phyloP scores from a whole-genome alignment of 2,329 filamentous ascomycete species.

The Cordyceps fumosorosea region DNA sequence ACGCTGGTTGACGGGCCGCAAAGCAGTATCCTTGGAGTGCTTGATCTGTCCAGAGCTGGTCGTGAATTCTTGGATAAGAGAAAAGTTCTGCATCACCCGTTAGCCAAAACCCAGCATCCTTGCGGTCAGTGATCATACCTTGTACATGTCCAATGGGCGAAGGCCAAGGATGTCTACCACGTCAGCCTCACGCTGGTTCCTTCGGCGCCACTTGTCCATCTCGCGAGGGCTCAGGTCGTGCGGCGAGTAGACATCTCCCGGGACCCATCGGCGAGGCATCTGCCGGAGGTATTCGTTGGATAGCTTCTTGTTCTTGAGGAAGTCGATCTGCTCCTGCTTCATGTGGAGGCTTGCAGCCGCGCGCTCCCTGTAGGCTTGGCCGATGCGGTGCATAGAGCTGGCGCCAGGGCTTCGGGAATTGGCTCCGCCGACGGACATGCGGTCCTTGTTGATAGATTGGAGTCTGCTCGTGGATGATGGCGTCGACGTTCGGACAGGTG shows the following conservation, averaged over 20 bases:
- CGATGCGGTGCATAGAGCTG: constrained; percentile 16
- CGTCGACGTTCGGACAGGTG: constrained; percentile 19
- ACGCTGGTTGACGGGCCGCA: constrained; percentile 85
- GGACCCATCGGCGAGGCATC: constrained; percentile 63
- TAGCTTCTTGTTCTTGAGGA: constrained; percentile 32
- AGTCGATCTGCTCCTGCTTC: constrained; percentile 30
- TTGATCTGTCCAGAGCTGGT: constrained; percentile 80
- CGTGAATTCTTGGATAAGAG: constrained; percentile 83
- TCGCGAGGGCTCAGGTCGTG: constrained; percentile 75
- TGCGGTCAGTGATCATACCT: constrained; percentile 47
- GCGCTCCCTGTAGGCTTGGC: constrained; percentile 22
- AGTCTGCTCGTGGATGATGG: constrained; percentile 16
- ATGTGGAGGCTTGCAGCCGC: constrained; percentile 18
- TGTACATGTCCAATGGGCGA: constrained; percentile 79
- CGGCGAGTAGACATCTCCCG: constrained; percentile 84
- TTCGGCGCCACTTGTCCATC: constrained; percentile 71
- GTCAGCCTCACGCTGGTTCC: constrained; percentile 55
- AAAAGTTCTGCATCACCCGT: constrained; percentile 66
- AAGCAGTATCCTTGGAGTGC: constrained; percentile 65
- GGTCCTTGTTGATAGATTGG: constrained; percentile 13
- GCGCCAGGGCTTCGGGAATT: background rate
- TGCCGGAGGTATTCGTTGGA: constrained; percentile 53
- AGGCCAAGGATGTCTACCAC: constrained; percentile 74
- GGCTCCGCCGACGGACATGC: constrained; percentile 8
- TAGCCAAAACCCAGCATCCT: background rate